Evolutionary conservation across 1,284 basidiomycete genomes (phyloP).

Genomic region (Pholiota adiposa): DNA sequence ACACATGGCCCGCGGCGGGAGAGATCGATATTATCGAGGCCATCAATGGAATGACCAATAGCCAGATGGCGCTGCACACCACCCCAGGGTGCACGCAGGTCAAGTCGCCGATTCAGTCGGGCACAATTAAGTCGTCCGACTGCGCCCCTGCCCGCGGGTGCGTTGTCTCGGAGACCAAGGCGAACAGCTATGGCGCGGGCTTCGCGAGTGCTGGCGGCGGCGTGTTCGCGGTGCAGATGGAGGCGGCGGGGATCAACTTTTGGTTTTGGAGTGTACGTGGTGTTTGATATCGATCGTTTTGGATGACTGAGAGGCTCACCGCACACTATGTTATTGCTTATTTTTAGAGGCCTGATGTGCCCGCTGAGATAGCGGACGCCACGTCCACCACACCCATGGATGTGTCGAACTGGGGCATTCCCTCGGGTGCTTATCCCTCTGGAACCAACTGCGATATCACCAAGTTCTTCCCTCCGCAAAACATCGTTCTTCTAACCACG

Average conservation of each 20-base stretch:
- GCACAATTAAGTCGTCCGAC: slow-evolving; percentile 39
- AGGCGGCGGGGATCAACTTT: slow-evolving; percentile 52
- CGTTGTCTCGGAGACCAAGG: slow-evolving; percentile 58
- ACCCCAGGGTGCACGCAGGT: slow-evolving; percentile 43
- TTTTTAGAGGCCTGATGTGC: slow-evolving; percentile 42
- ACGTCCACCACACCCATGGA: slow-evolving; percentile 48
- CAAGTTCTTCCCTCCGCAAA: slow-evolving; percentile 58
- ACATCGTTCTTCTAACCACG: slow-evolving; percentile 54
- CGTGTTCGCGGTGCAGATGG: slow-evolving; percentile 74
- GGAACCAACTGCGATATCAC: slow-evolving; percentile 46
- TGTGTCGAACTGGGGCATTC: slow-evolving; percentile 40
- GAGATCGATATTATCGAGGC: slow-evolving; percentile 66
- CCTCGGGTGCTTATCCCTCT: slow-evolving; percentile 39
- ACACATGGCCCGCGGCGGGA: slow-evolving; percentile 57
- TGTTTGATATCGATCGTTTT: slow-evolving; percentile 1
- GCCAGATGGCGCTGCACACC: slow-evolving; percentile 69
- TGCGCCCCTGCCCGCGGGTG: slow-evolving; percentile 65
- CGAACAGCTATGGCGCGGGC: slow-evolving; percentile 59
- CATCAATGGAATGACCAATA: slow-evolving; percentile 51
- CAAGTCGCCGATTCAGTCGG: slow-evolving; percentile 34
- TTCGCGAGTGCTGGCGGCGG: slow-evolving; percentile 75
- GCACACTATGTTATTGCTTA: neutral
- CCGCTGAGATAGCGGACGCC: slow-evolving; percentile 38
- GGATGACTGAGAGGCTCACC: neutral
- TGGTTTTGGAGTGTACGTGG: slow-evolving; percentile 79